Percentiles rank a stretch among this genome's conserved stretches.
Evolutionary conservation across 2,329 filamentous ascomycete genomes (phyloP).

Genomic region (Paraphaeosphaeria sporulosa): DNA sequence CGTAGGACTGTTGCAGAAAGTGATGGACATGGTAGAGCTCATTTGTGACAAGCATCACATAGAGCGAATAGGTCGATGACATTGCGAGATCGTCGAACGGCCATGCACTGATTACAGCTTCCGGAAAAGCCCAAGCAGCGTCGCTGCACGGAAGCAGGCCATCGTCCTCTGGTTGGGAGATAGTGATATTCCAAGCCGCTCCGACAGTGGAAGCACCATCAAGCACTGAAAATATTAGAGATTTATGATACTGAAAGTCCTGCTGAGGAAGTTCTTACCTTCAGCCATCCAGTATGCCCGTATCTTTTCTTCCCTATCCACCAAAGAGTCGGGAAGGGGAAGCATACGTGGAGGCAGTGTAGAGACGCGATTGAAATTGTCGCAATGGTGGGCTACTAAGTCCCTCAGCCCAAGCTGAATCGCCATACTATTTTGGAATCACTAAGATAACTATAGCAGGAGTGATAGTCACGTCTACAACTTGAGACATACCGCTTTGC

Average conservation of each 20-base stretch:
- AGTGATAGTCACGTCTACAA: neutral
- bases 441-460: neutral
- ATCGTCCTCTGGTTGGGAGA: slow-evolving; percentile 22
- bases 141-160: slow-evolving; percentile 37
- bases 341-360: slow-evolving; percentile 37
- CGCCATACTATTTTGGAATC: slow-evolving; percentile 30
- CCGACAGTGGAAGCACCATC: slow-evolving; percentile 46
- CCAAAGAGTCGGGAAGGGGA: slow-evolving; percentile 34
- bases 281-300: slow-evolving; percentile 51
- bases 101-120: slow-evolving; percentile 29
- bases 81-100: slow-evolving; percentile 28
- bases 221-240: slow-evolving; percentile 26
- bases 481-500: slow-evolving; percentile 32
- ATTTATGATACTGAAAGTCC: neutral
- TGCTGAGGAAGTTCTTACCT: slow-evolving; percentile 11
- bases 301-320: slow-evolving; percentile 46
- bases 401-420: slow-evolving; percentile 39
- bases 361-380: slow-evolving; percentile 39
- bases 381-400: slow-evolving; percentile 37
- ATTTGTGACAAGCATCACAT: slow-evolving; percentile 33
- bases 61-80: slow-evolving; percentile 33
- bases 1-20: slow-evolving; percentile 35
- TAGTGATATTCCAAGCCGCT: slow-evolving; percentile 37
- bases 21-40: slow-evolving; percentile 35
- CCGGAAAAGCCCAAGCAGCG: slow-evolving; percentile 34